Percentiles rank a stretch among this genome's conserved stretches.
Evolutionary conservation across 805 yeast species (phyloP).

Genomic region (Maudiozyma bulderi): DNA sequence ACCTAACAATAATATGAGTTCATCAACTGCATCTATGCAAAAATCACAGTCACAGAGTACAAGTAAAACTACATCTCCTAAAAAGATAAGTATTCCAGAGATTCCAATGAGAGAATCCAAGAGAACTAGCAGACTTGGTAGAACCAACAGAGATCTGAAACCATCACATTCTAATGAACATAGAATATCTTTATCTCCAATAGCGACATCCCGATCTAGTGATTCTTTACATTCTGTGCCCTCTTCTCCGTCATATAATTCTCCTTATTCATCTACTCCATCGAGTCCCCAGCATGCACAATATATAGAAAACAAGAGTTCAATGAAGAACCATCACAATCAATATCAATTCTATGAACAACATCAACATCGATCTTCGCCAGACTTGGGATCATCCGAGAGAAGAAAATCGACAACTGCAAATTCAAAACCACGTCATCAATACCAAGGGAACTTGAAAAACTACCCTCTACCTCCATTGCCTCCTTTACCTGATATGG

Average conservation of each 20-base stretch:
- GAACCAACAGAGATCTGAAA: background rate
- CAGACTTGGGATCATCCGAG: background rate
- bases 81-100: background rate
- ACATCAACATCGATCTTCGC: constrained; percentile 2
- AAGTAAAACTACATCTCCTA: background rate
- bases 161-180: background rate
- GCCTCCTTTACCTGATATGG: constrained; percentile 19
- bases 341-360: background rate
- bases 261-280: background rate
- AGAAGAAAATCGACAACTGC: background rate
- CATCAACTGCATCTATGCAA: constrained; percentile 17
- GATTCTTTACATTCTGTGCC: background rate
- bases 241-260: background rate
- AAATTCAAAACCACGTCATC: background rate
- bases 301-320: background rate
- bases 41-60: constrained; percentile 15
- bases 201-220: background rate
- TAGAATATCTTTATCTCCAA: background rate
- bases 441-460: background rate
- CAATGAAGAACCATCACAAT: background rate
- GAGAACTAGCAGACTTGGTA: background rate
- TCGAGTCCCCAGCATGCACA: constrained; percentile 1
- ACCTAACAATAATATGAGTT: background rate
- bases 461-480: constrained; percentile 5
- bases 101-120: background rate